phyloP scores from a whole-genome alignment of 2,329 filamentous ascomycete genomes.

The Phialemoniopsis sp. region DNA sequence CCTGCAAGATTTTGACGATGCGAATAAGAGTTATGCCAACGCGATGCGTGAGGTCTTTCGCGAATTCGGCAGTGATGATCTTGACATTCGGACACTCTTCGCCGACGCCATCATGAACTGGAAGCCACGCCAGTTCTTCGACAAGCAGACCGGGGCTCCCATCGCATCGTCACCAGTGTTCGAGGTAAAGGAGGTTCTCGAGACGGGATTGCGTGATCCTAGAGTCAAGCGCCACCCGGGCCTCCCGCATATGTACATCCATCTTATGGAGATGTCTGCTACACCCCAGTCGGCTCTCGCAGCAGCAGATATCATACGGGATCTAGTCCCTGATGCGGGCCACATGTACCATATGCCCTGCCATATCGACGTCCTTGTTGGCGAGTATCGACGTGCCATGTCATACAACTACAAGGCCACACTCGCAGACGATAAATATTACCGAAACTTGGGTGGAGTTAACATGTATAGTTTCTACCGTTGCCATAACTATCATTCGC shows the following conservation, averaged over 20 bases:
- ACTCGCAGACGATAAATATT: conserved; percentile 28
- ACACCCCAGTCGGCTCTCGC: conserved; percentile 12
- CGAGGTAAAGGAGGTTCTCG: conserved; percentile 9
- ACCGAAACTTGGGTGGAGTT: conserved; percentile 35
- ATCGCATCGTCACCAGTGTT: too few species aligned
- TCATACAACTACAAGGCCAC: conserved; percentile 4
- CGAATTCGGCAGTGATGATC: too few species aligned
- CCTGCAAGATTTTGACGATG: too few species aligned
- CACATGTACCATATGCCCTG: conserved; percentile 16
- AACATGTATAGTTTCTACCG: conserved; percentile 56
- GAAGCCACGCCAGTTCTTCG: too few species aligned
- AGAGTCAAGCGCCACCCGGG: conserved; percentile 12
- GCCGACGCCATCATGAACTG: too few species aligned
- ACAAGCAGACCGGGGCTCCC: too few species aligned
- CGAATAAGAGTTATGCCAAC: too few species aligned
- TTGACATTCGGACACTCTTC: too few species aligned
- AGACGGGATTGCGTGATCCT: conserved; percentile 8
- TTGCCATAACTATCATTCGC: conserved; percentile 52
- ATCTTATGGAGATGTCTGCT: conserved; percentile 18
- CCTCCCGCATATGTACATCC: conserved; percentile 15
- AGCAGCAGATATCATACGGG: conserved; percentile 13
- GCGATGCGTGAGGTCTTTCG: too few species aligned
- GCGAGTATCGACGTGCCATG: conserved; percentile 3
- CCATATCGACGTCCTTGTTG: conserved; percentile 17
- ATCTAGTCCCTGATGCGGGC: conserved; percentile 12